Evolutionary conservation across 768 basidiomycete genomes (phyloP), one percentile per base, ranked within the genome.

Genomic region (Trametes cingulata): DNA sequence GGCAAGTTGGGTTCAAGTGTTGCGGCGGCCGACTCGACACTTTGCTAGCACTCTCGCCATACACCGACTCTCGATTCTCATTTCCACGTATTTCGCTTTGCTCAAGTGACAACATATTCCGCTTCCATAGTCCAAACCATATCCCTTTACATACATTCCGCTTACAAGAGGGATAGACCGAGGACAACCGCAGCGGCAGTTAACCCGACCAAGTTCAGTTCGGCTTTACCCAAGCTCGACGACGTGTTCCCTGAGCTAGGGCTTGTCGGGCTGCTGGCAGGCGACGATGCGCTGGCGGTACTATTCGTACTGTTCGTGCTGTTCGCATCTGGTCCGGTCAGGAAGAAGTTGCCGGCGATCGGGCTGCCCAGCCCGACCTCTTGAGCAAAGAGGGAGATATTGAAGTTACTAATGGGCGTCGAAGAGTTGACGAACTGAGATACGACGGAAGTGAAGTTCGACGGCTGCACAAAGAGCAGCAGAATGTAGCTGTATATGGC

Each of bases 261-360:
- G 22, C 48, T 50, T 10, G 53, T 43, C 13, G 52, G 15, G 45
- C 25, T 56, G 24, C 40, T 47, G 4, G 47, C 27, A 2, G 51
- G 40, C 15, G 35, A 22, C 8, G 62, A 56, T 2, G 20, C 50
- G 24, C 46, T 48, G 3, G 22, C 46, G 27, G 46, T 48, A 27
- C 27, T 27, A 13, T 40, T 40, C 6, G 54, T 46, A 6, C 39
- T 37, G 27, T 39, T 58, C 15, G 62, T 50, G 17, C 45, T 24
- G 46, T 48, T 48, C 17, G 46, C 15, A 35, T 68, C 69, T 17
- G 69, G 69, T 9, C 67, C 69, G 2, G 67, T 66, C 6, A 69
- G 54, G 55, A 75, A 72, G 63, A 74, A 76, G 52, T 71, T 75
- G 17, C 69, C 73, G 17, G 67, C 75, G 40, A 76, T 57, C 25